Evolutionary conservation across 2,329 filamentous ascomycete species (phyloP).

Genomic region (Raffaelea albimanens): DNA sequence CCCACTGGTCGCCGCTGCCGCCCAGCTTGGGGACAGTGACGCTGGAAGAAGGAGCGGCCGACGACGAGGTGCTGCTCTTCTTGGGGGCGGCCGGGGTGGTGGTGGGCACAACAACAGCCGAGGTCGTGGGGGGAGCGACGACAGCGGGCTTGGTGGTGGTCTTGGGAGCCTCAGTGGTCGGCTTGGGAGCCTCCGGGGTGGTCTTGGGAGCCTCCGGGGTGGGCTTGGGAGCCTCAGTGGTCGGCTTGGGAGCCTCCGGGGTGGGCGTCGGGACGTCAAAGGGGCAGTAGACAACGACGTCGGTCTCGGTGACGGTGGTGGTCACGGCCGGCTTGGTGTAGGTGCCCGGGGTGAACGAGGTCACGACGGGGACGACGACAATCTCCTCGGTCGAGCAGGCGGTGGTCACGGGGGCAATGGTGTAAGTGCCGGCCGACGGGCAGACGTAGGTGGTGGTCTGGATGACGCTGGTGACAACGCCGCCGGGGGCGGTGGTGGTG

Average conservation of each 20-base stretch:
- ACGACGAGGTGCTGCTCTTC: conserved; percentile 17
- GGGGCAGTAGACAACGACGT: conserved; percentile 62
- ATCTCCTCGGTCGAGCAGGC: conserved; percentile 41
- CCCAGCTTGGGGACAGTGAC: conserved; percentile 16
- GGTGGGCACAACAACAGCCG: conserved; percentile 17
- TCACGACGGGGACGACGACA: conserved; percentile 56
- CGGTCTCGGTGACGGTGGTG: conserved; percentile 60
- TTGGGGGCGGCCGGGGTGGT: conserved; percentile 12
- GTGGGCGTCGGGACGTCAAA: conserved; percentile 38
- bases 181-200: neutral
- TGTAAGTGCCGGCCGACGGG: conserved; percentile 59
- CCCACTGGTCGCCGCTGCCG: conserved; percentile 49
- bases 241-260: conserved; percentile 12
- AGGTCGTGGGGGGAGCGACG: conserved; percentile 19
- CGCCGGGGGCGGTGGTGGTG: conserved; percentile 44
- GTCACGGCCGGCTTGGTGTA: conserved; percentile 61
- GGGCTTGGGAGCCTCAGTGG: neutral
- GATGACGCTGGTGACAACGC: conserved; percentile 57
- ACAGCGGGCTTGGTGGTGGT: conserved; percentile 24
- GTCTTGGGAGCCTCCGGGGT: neutral
- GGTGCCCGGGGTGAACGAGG: conserved; percentile 57
- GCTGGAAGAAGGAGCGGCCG: conserved; percentile 3
- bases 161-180: neutral
- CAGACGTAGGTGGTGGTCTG: conserved; percentile 54
- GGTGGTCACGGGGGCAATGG: conserved; percentile 56